Base-by-base conservation (phyloP, 2,329 filamentous ascomycete species). In the Colletotrichum sp. region DNA sequence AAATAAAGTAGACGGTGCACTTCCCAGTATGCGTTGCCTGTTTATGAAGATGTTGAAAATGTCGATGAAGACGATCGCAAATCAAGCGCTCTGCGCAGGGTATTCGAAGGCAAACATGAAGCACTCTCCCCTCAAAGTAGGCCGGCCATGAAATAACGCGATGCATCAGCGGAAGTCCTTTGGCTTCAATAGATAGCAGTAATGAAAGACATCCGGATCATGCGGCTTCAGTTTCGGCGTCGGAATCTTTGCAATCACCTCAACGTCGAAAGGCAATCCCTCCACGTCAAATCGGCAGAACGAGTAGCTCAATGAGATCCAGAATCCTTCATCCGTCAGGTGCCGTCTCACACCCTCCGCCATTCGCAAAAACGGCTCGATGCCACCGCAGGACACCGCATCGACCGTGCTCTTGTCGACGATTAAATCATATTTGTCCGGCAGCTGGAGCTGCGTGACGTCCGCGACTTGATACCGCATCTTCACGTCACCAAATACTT, bases 361-460 rank as follows among this genome's bases (percentile, higher is more conserved):
- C 87, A 90, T 89, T 2, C 80, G 77, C 30, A 81, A 76, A 3
- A 89, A 63, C 3, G 83, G 79, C 8, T 80, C 82, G 5, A 82
- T 82, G 7, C 86, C 88, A 16, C 83, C 87, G 59, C 88, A 90
- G 1, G 88, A 85, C 6, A 90, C 81, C 4, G 88, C 88, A 60
- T 90, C 89, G 6, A 80, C 86, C 1, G 88, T 89, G 80, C 88
- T 86, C 79, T 90, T 90, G 78, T 90, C 89, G 16, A 90, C 74
- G 5, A 88, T 83, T 6, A 90, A 79, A 67, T 88, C 83, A 59
- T 85, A 89, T 16, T 78, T 78, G 21, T 72, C 69, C 52, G 80
- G 74, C 9, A 73, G 28, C 0, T 55, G 64, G 2, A 89, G 80
- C 66, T 81, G 82, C 1, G 88, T 89, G n/a, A 81, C 87, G 72